A percentile compares a stretch with the other conserved stretches of the same genome.
Conservation (phyloP, 345 rosid species). For the Aquilaria yunnanensis region DNA sequence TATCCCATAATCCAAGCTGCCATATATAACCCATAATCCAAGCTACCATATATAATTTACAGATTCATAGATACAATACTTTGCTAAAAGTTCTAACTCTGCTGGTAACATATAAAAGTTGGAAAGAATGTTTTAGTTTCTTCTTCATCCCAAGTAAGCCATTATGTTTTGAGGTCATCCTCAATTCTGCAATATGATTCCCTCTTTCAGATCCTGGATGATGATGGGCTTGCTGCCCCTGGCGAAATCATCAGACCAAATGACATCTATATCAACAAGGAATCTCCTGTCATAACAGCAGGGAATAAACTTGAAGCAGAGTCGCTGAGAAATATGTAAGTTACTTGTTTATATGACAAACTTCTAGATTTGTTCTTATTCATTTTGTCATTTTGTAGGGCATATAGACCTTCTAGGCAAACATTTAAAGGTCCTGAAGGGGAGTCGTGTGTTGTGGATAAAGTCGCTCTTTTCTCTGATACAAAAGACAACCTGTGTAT, state of each 20-base stretch:
- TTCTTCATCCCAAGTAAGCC: no score
- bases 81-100: no score
- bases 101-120: no score
- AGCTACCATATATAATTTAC: no score
- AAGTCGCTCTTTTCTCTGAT: slow-evolving; percentile 72
- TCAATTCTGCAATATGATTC: neutral
- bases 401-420: slow-evolving; percentile 47
- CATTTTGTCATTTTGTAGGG: slow-evolving; percentile 32
- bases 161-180: no score
- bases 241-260: slow-evolving; percentile 75
- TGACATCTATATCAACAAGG: slow-evolving; percentile 65
- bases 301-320: slow-evolving; percentile 21
- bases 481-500: slow-evolving; percentile 38
- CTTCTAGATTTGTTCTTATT: slow-evolving; percentile 8
- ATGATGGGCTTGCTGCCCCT: slow-evolving; percentile 87
- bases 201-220: slow-evolving; percentile 54
- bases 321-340: slow-evolving; percentile 44
- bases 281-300: slow-evolving; percentile 44
- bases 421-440: slow-evolving; percentile 70
- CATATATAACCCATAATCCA: no score
- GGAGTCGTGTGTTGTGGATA: slow-evolving; percentile 76
- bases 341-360: slow-evolving; percentile 6
- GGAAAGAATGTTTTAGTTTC: no score
- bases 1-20: no score
- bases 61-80: no score